phyloP scores from a whole-genome alignment of 1,284 basidiomycete genomes.

The Cryptococcus depauperatus region DNA sequence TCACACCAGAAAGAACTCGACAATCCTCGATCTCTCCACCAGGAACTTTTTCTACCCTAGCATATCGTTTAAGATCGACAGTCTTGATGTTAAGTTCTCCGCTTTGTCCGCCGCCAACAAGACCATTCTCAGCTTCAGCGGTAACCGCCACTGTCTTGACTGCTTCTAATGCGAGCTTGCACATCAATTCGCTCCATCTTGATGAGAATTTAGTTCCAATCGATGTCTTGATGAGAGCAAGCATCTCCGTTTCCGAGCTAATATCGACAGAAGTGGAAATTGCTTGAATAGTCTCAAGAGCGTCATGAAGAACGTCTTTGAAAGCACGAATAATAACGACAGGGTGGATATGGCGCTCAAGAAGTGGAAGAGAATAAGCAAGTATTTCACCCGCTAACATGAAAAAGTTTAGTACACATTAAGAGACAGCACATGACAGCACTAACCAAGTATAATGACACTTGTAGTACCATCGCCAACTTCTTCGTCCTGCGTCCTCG shows the following conservation, averaged over 20 bases:
- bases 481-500: slow-evolving; percentile 95
- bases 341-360: slow-evolving; percentile 94
- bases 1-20: slow-evolving; percentile 78
- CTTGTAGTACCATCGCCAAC: slow-evolving; percentile 97
- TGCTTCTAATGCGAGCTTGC: slow-evolving; percentile 83
- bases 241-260: slow-evolving; percentile 81
- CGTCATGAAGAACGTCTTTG: slow-evolving; percentile 88
- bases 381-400: slow-evolving; percentile 87
- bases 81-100: slow-evolving; percentile 56
- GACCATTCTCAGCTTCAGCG: slow-evolving; percentile 46
- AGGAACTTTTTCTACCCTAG: slow-evolving; percentile 92
- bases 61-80: slow-evolving; percentile 97
- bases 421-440: background rate
- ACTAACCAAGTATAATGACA: slow-evolving; percentile 87
- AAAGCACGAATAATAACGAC: slow-evolving; percentile 98
- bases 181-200: slow-evolving; percentile 97
- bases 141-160: slow-evolving; percentile 68
- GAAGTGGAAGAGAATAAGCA: slow-evolving; percentile 83
- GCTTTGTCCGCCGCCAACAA: slow-evolving; percentile 40
- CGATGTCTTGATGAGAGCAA: slow-evolving; percentile 92
- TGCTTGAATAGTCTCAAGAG: slow-evolving; percentile 64
- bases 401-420: background rate
- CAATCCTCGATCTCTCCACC: slow-evolving; percentile 96
- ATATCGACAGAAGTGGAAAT: slow-evolving; percentile 89
- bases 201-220: slow-evolving; percentile 99